Base-by-base conservation (phyloP, 441 rosid species). In the Gossypium davidsonii region DNA sequence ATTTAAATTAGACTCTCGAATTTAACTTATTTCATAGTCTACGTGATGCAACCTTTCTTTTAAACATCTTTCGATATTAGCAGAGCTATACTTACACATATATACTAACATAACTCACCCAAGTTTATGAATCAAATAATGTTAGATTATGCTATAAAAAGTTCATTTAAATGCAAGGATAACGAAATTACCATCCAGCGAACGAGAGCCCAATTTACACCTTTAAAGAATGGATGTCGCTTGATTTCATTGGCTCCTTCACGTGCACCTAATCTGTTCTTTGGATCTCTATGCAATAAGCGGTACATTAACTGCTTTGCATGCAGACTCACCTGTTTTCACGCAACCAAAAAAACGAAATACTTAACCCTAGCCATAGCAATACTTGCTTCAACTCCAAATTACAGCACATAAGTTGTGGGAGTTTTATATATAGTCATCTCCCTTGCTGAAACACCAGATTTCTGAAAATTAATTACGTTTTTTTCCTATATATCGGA, bases 221-320 rank as follows among this genome's bases (percentile, higher is more conserved):
- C 94, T 44, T 79, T 90, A 82, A 92, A 94, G 85, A 87, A 92
- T 8, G 93, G 82, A 76, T 94, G 99, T 20, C 80, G 71, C 84
- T 94, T 94, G 39, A 94, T 78, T 74, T 89, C 97, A 10, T 85
- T 88, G 10, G 93, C 89, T 58, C 98, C 99, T 86, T 88, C 92
- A 2, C 72, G 83, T n/a, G 93, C 89, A 2, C 95, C 97, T 78
- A 92, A 76, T 81, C 99, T 86, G 75, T 59, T 82, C 72, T 84
- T 87, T 12, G 97, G 95, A 80, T 95, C 97, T 83, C 91, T 84
- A 73, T 90, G 93, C 82, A 95, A 76, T 76, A 95, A 75, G 46
- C 91, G 69, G 83, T 88, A 85, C 74, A 89, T 89, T 49, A 95
- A 77, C 74, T 95, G 96, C 88, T 93, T 95, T 31, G 81, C 92